A percentile compares a stretch with the other conserved stretches of the same genome.
Conservation (phyloP, 345 rosid genomes). For the Citrus inodora region DNA sequence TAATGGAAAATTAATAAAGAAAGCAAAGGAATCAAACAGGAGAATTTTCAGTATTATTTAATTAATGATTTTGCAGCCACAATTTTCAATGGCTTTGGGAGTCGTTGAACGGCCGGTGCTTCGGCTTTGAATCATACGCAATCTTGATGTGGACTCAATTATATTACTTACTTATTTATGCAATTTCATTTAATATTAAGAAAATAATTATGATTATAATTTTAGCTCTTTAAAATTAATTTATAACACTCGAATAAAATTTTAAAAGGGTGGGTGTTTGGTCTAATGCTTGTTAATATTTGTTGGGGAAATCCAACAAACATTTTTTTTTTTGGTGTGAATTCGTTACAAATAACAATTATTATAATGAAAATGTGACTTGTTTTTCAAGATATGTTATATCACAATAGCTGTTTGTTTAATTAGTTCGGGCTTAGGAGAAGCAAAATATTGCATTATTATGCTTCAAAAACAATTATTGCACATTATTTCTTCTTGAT, state of each 20-base stretch:
- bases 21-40: not conserved
- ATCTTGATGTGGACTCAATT: not conserved
- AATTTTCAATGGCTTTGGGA: not conserved
- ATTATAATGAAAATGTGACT: not conserved
- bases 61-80: slow-evolving; percentile 1
- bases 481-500: not conserved
- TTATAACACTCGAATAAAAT: not conserved
- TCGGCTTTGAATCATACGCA: not conserved
- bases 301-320: not conserved
- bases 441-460: not conserved
- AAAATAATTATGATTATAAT: not conserved
- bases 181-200: not conserved
- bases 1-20: not conserved
- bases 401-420: slow-evolving; percentile 5
- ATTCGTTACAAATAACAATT: not conserved
- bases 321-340: not conserved
- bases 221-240: no score
- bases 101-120: not conserved
- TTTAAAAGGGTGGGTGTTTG: not conserved
- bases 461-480: slow-evolving; percentile 3
- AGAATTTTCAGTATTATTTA: not conserved
- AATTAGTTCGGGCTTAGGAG: not conserved
- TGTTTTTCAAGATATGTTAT: slow-evolving; percentile 1
- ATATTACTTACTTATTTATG: not conserved
- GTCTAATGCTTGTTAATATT: not conserved